Evolutionary conservation across 306 rosid species (phyloP).

Genomic region (Vigna nakashimae): DNA sequence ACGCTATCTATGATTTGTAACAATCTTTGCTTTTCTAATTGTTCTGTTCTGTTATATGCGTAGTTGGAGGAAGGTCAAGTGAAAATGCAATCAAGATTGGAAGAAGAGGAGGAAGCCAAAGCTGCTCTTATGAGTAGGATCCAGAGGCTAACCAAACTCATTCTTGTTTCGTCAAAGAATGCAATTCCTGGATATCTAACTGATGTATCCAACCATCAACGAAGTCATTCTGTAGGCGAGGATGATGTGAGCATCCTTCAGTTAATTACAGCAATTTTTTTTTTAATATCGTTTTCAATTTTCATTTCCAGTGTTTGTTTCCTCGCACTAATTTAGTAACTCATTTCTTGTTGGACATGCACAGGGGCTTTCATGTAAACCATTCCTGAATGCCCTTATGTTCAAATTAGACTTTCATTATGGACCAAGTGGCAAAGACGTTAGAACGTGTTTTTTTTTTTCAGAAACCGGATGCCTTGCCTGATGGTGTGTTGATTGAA

Average conservation of each 20-base stretch:
- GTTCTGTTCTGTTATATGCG: constrained; percentile 38
- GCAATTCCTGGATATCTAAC: constrained; percentile 82
- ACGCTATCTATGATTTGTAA: constrained; percentile 31
- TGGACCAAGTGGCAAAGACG: constrained; percentile 1
- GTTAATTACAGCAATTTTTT: constrained; percentile 24
- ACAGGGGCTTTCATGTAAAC: not conserved
- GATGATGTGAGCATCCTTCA: constrained; percentile 79
- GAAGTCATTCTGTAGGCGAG: constrained; percentile 76
- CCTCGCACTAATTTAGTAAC: constrained; percentile 24
- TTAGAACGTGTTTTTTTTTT: constrained; percentile 26
- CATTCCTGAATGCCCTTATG: constrained; percentile 1
- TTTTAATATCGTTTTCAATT: not conserved
- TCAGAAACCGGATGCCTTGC: constrained; percentile 69
- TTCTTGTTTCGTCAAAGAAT: constrained; percentile 95
- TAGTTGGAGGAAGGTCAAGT: constrained; percentile 99
- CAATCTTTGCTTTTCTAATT: constrained; percentile 29
- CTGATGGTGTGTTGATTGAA: constrained; percentile 62
- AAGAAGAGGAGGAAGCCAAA: constrained; percentile 99
- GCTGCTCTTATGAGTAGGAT: constrained; percentile 99
- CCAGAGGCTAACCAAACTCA: constrained; percentile 97
- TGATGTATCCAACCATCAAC: constrained; percentile 83
- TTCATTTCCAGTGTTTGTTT: constrained; percentile 28
- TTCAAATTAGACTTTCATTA: constrained; percentile 13
- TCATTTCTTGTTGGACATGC: constrained; percentile 7
- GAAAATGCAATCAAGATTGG: constrained; percentile 97